Conservation (phyloP, 108 stramenopile species). For the Aurantiochytrium sp. region DNA sequence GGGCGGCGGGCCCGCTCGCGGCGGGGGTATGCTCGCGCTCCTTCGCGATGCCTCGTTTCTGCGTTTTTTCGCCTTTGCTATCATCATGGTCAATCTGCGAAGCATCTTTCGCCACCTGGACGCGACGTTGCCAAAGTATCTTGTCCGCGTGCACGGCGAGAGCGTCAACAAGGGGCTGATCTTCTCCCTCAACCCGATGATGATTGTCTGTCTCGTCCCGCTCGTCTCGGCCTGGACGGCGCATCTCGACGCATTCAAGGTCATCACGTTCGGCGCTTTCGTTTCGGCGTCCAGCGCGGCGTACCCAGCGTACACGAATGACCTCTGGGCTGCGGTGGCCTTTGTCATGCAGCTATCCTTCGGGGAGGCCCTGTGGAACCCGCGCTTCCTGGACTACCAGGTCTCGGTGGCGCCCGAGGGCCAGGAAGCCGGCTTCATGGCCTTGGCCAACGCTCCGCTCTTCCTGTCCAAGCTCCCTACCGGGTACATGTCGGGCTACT, state of each 20-base stretch:
- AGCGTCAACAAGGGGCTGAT: conserved; percentile 68
- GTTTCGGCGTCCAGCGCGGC: conserved; percentile 68
- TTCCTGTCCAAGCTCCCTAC: conserved; percentile 75
- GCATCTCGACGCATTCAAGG: conserved; percentile 59
- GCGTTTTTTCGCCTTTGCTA: conserved; percentile 63
- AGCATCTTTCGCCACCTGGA: conserved; percentile 78
- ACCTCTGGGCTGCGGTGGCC: conserved; percentile 58
- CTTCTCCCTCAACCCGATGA: conserved; percentile 69
- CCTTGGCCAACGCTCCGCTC: conserved; percentile 68
- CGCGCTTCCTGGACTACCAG: conserved; percentile 73
- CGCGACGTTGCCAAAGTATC: conserved; percentile 75
- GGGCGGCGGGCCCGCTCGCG: too few species aligned
- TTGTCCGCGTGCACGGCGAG: conserved; percentile 71
- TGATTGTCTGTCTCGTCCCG: conserved; percentile 73
- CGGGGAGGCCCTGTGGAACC: conserved; percentile 75
- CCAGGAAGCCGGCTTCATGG: conserved; percentile 75
- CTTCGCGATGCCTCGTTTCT: conserved; percentile 57
- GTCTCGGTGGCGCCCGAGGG: conserved; percentile 67
- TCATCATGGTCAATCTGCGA: conserved; percentile 74
- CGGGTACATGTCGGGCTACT: conserved; percentile 66
- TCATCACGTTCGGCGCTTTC: conserved; percentile 72
- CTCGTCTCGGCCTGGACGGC: conserved; percentile 68
- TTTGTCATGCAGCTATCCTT: conserved; percentile 68
- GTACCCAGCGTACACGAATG: conserved; percentile 63
- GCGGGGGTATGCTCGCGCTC: not conserved